Evolutionary conservation across 768 basidiomycete genomes (phyloP).

Genomic region (Cystobasidium ongulense): DNA sequence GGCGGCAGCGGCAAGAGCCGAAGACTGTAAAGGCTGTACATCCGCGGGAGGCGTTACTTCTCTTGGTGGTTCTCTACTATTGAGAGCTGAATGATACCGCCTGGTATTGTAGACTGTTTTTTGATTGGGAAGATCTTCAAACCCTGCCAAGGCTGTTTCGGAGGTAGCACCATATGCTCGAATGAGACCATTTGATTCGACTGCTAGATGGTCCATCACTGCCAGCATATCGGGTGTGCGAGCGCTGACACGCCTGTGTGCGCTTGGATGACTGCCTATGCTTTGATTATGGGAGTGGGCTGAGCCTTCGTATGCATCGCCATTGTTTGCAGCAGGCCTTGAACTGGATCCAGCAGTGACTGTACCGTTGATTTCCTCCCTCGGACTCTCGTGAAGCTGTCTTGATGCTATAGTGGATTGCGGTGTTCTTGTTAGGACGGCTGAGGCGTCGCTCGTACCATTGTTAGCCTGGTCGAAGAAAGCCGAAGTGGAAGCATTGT

Average conservation of each 20-base stretch:
- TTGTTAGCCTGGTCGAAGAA: neutral
- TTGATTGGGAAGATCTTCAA: neutral
- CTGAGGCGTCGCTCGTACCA: neutral
- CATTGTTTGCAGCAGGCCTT: neutral
- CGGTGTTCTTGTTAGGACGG: neutral
- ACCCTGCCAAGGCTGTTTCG: neutral
- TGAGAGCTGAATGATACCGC: neutral
- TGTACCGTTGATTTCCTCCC: neutral
- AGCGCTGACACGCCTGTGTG: neutral
- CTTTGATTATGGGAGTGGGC: neutral
- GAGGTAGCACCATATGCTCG: constrained; percentile 3
- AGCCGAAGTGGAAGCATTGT: neutral
- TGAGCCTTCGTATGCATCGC: neutral
- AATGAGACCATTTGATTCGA: constrained; percentile 2
- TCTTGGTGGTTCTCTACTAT: neutral
- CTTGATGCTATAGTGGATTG: neutral
- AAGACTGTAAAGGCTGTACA: neutral
- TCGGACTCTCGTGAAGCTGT: neutral
- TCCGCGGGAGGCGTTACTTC: neutral
- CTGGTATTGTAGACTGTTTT: neutral
- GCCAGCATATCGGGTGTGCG: neutral
- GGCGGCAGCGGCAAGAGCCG: neutral
- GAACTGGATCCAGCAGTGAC: neutral
- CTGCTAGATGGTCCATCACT: constrained; percentile 10
- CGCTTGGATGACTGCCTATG: neutral